phyloP scores from a whole-genome alignment of 192 early-diverging fungal genomes.

The Coemansia sp. region DNA sequence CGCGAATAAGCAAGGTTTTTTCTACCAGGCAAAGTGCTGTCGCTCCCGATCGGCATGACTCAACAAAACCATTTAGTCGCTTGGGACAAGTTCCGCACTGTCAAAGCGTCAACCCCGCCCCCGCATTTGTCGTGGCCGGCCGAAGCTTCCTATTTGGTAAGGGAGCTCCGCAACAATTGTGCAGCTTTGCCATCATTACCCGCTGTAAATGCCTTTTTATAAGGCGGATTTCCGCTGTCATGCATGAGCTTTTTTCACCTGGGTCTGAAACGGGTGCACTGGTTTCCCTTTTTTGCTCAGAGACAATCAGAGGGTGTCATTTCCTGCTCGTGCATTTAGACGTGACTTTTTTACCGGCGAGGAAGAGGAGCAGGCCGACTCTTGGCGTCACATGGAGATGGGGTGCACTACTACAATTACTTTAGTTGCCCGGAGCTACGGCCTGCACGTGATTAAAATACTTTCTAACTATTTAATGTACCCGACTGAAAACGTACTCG shows the following conservation, averaged over 20 bases:
- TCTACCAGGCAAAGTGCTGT: too few species aligned
- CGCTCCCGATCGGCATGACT: slow-evolving; percentile 11
- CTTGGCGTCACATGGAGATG: neutral
- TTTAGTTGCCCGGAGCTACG: too few species aligned
- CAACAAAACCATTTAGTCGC: neutral
- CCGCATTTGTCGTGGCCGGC: neutral
- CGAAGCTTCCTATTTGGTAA: neutral
- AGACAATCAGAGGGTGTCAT: neutral
- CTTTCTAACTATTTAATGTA: neutral
- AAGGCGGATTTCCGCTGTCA: neutral
- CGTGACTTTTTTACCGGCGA: neutral
- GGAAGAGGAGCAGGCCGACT: neutral
- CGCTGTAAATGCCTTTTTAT: too few species aligned
- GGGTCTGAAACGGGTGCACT: neutral
- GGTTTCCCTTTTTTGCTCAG: neutral
- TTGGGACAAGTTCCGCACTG: neutral
- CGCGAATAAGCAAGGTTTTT: too few species aligned
- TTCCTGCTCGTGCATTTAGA: neutral
- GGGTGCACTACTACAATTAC: neutral
- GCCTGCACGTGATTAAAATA: neutral
- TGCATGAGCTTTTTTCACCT: neutral
- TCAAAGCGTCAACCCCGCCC: neutral
- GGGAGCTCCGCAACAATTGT: slow-evolving; percentile 1
- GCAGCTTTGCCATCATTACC: too few species aligned
- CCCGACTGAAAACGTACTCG: neutral